These are phyloP conservation scores for Apiospora marii DNA, from an alignment of 2,329 filamentous ascomycete species.

Conservation along the genomic window DNA sequence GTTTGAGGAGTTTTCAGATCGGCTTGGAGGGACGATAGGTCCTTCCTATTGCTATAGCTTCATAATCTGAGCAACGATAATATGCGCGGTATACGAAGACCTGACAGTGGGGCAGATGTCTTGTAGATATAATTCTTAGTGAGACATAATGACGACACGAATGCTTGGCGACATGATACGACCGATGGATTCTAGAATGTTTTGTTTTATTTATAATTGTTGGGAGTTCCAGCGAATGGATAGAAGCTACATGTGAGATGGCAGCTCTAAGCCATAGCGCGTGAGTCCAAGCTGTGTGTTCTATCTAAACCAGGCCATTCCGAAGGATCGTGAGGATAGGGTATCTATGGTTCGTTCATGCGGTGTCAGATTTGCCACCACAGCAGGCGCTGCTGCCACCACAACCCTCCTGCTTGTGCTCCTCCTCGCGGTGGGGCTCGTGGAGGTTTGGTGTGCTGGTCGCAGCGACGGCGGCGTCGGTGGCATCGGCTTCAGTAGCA, in stretches of 20 bases:
- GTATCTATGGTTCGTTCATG: slow-evolving; percentile 17
- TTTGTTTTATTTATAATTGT: not conserved
- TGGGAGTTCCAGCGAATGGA: not conserved
- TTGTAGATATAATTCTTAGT: not conserved
- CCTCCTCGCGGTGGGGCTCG: not conserved
- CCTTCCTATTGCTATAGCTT: not conserved
- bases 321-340: not conserved
- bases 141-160: not conserved
- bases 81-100: not conserved
- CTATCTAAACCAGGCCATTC: slow-evolving; percentile 11
- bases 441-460: not conserved
- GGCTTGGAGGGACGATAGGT: not conserved
- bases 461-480: not conserved
- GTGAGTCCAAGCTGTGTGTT: not conserved
- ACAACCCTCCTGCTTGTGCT: not conserved
- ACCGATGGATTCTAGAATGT: not conserved
- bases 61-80: slow-evolving; percentile 14
- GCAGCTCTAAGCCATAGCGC: not conserved
- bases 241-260: not conserved
- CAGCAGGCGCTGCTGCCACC: not conserved
- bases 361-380: not conserved
- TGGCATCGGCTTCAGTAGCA: not conserved
- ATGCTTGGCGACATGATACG: not conserved
- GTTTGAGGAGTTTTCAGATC: slow-evolving; percentile 19
- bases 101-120: too few species aligned